Conservation (phyloP, 140 eudicot species). For the Flaveria floridana region DNA sequence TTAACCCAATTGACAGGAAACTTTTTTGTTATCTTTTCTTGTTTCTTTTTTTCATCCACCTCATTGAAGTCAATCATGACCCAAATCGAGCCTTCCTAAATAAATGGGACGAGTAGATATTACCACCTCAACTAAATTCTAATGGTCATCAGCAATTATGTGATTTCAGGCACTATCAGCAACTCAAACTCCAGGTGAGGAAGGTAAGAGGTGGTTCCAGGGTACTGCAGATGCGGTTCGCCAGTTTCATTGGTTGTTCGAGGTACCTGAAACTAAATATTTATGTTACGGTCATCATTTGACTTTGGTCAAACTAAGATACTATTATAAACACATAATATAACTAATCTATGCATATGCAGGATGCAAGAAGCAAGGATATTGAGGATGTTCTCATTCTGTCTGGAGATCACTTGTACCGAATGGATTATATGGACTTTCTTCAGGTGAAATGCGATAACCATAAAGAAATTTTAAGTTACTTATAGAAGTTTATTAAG, state of each 20-base stretch:
- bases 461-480: neutral
- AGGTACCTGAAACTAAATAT: conserved; percentile 42
- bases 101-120: too few relatives aligned
- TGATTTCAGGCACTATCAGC: conserved; percentile 78
- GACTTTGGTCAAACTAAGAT: neutral
- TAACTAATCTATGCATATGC: neutral
- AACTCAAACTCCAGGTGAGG: conserved; percentile 94
- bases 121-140: too few relatives aligned
- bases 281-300: neutral
- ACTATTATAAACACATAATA: neutral
- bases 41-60: too few relatives aligned
- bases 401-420: conserved; percentile 96
- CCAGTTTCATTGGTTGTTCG: conserved; percentile 96
- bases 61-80: too few relatives aligned
- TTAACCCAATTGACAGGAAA: too few relatives aligned
- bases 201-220: conserved; percentile 91
- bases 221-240: conserved; percentile 99
- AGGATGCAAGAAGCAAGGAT: conserved; percentile 96
- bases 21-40: too few relatives aligned
- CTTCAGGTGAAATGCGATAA: conserved; percentile 56
- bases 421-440: conserved; percentile 98
- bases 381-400: conserved; percentile 91
- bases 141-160: neutral
- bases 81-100: too few relatives aligned
- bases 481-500: neutral